A percentile compares a stretch with the other conserved stretches of the same genome.
Conservation (phyloP, 192 early-diverging fungal genomes). For the Funneliformis mosseae region DNA sequence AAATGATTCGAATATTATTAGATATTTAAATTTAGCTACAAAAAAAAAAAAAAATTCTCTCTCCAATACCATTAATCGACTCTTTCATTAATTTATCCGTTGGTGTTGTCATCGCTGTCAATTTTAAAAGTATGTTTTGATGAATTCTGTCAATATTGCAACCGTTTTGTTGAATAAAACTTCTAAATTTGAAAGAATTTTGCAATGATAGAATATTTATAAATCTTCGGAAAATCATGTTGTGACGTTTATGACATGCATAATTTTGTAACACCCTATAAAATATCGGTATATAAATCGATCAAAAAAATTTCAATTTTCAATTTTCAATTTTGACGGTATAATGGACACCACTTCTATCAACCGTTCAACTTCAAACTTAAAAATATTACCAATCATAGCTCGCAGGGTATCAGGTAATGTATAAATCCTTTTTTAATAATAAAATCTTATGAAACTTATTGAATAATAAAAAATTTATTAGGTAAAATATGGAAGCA, state of each 20-base stretch:
- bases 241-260: background rate
- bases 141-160: background rate
- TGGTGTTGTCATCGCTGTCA: background rate
- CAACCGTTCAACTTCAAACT: background rate
- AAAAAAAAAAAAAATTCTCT: too few relatives aligned
- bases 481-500: constrained; percentile 49
- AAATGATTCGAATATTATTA: background rate
- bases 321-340: background rate
- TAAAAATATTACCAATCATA: background rate
- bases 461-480: background rate
- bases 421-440: background rate
- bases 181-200: background rate
- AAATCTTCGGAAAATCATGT: background rate
- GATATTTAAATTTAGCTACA: background rate
- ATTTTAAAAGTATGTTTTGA: background rate
- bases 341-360: background rate
- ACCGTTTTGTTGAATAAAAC: background rate
- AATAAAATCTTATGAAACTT: background rate
- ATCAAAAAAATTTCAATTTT: background rate
- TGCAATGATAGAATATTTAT: background rate
- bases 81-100: background rate
- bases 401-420: constrained; percentile 6
- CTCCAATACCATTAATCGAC: background rate
- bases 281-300: background rate
- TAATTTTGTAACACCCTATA: background rate